Percentiles rank a stretch among this genome's conserved stretches.
phyloP scores from a whole-genome alignment of 2,329 filamentous ascomycete species.

The Claviceps purpurea region DNA sequence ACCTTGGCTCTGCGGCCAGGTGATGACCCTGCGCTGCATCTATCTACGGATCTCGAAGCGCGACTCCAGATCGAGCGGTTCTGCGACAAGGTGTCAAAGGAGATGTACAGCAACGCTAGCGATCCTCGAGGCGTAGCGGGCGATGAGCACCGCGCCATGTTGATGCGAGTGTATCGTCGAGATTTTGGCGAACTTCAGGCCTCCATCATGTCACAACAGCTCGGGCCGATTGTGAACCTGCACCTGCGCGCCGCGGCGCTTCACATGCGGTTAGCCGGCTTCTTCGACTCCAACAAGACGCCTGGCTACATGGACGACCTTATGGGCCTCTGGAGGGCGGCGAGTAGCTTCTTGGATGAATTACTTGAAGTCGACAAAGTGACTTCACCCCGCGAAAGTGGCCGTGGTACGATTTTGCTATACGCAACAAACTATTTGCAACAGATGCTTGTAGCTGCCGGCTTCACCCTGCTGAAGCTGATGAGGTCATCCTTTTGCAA shows the following conservation, averaged over 20 bases:
- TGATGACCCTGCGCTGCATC: conserved; percentile 43
- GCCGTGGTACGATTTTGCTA: conserved; percentile 42
- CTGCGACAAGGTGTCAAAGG: conserved; percentile 64
- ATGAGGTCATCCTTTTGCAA: conserved; percentile 64
- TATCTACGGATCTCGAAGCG: conserved; percentile 50
- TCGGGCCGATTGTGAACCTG: conserved; percentile 47
- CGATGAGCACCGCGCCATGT: conserved; percentile 52
- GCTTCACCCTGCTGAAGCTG: conserved; percentile 65
- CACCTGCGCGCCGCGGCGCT: conserved; percentile 61
- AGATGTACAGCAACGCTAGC: conserved; percentile 66
- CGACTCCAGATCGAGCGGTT: conserved; percentile 61
- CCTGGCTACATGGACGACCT: conserved; percentile 62
- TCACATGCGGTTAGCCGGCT: conserved; percentile 64
- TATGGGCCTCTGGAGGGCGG: conserved; percentile 61
- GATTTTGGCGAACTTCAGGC: conserved; percentile 52
- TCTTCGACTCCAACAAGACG: conserved; percentile 65
- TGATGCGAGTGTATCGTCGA: conserved; percentile 52
- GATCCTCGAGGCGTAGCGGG: conserved; percentile 57
- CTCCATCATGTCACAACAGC: conserved; percentile 41
- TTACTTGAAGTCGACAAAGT: conserved; percentile 41
- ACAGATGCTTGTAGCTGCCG: conserved; percentile 73
- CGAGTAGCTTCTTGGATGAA: conserved; percentile 55
- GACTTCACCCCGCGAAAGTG: conserved; percentile 30
- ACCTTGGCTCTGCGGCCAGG: conserved; percentile 50
- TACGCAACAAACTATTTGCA: conserved; percentile 66